Percentiles rank a stretch among this genome's conserved stretches.
These are phyloP conservation scores for Xenosphaeropsis pyriputrescens DNA, from an alignment of 2,329 filamentous ascomycete species.

Conservation along the genomic window DNA sequence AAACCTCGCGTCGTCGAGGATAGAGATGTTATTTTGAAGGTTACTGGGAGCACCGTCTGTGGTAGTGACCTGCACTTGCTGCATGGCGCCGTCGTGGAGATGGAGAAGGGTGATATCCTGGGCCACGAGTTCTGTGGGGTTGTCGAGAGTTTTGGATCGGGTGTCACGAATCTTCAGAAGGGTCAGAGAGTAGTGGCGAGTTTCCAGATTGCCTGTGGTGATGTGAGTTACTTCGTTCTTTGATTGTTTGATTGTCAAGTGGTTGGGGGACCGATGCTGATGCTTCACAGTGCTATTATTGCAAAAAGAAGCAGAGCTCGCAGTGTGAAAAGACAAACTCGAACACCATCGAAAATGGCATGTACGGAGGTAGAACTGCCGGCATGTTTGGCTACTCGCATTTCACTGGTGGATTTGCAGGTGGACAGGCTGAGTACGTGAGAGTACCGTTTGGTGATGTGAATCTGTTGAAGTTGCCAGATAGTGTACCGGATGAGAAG, in stretches of 20 bases:
- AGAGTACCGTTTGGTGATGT: slow-evolving; percentile 69
- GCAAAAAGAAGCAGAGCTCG: slow-evolving; percentile 62
- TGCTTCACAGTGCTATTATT: slow-evolving; percentile 48
- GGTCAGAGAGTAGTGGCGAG: slow-evolving; percentile 67
- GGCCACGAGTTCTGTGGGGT: slow-evolving; percentile 38
- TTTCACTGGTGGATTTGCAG: slow-evolving; percentile 76
- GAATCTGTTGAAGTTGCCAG: slow-evolving; percentile 67
- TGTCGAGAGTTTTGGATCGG: slow-evolving; percentile 31
- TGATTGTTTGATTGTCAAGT: background rate
- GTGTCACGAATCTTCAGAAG: slow-evolving; percentile 33
- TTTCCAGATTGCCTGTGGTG: slow-evolving; percentile 67
- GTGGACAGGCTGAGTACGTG: slow-evolving; percentile 78
- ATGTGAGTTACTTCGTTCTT: slow-evolving; percentile 23
- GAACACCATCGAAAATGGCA: slow-evolving; percentile 53
- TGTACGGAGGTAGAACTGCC: slow-evolving; percentile 68
- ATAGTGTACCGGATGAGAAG: slow-evolving; percentile 73
- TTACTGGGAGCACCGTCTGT: slow-evolving; percentile 32
- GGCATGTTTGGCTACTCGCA: slow-evolving; percentile 64
- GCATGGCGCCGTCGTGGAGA: slow-evolving; percentile 24
- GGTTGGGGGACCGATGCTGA: too few species aligned
- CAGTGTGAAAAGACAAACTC: slow-evolving; percentile 71
- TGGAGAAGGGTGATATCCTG: slow-evolving; percentile 35
- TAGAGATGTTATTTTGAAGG: slow-evolving; percentile 64
- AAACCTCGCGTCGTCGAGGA: slow-evolving; percentile 61
- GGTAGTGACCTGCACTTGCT: slow-evolving; percentile 21